Evolutionary conservation across 345 rosid species (phyloP), one percentile per base, ranked within the genome.

Genomic region (Lepidium africanum): DNA sequence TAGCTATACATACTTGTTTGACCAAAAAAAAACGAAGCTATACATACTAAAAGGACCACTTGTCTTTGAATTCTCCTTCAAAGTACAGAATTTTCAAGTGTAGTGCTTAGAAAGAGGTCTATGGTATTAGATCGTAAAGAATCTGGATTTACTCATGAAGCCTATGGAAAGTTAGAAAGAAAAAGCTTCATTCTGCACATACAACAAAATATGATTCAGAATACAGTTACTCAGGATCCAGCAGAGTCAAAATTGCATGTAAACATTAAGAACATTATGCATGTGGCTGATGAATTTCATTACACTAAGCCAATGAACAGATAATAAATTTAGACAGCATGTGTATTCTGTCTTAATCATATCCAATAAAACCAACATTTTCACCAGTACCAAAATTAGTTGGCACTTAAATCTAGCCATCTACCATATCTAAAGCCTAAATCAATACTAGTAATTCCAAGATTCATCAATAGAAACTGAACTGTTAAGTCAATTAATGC

Each of bases 41-140:
- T 58, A 65, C 72, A 73, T 65, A 64, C 59, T 25, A 12, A 25
- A 32, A 38, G 74, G 74, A 74, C 78, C 78, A 68, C 74, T 61
- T 42, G 27, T 74, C 45, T 68, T 66, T 74, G 57, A 61, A 45
- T 37, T 67, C 73, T 67, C 50, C 45, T 67, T 38, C 51, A 9
- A 38, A 68, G 64, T 67, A 60, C 64, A 67, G 8, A 52, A 32
- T 16, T 59, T 30, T 73, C 68, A 66, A 65, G 45, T 57, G 6
- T 10, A 56, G 14, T 47, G 59, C 13, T 59, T 74, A 36, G 51
- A 74, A 38, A 54, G 46, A 52, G 40, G 43, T 41, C n/a, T 66
- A 51, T 12, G 63, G 40, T 48, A 57, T 48, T 14, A 49, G 61
- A 40, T 25, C 36, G 43, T 41, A 27, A 72, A 64, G 32, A 40